phyloP scores from a whole-genome alignment of 169 alveolate species.

The Plasmodium inui region DNA sequence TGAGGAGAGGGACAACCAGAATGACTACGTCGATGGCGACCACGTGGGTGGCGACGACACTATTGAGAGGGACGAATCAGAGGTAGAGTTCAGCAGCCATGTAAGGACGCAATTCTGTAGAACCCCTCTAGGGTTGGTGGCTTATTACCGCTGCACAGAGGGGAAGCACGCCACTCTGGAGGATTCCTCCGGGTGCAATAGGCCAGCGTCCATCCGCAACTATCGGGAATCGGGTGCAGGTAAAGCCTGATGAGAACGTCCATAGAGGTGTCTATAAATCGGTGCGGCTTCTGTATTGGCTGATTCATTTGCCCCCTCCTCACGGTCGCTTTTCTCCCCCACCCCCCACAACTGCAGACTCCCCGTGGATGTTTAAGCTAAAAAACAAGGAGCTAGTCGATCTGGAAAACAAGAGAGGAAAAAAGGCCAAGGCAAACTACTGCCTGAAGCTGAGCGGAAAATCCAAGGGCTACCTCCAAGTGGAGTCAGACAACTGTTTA shows the following conservation, averaged over 20 bases:
- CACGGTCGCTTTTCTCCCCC: not conserved
- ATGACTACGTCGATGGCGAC: not conserved
- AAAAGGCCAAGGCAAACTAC: conserved; percentile 10
- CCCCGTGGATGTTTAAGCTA: conserved; percentile 30
- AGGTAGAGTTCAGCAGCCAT: not conserved
- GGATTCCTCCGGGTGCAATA: conserved; percentile 49
- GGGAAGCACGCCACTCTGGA: conserved; percentile 7
- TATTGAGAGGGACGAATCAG: no score
- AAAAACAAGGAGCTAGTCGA: not conserved
- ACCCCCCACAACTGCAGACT: not conserved
- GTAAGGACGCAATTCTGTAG: not conserved
- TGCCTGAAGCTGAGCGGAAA: conserved; percentile 41
- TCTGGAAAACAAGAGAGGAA: not conserved
- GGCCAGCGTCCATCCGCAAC: conserved; percentile 33
- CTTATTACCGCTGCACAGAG: conserved; percentile 58
- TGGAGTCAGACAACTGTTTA: conserved; percentile 34
- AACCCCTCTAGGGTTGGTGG: conserved; percentile 43
- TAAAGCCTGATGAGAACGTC: not conserved
- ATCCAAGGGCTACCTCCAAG: conserved; percentile 18
- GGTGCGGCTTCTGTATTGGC: not conserved
- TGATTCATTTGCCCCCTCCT: not conserved
- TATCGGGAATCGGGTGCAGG: not conserved
- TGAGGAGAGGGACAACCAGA: not conserved
- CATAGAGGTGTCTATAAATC: not conserved
- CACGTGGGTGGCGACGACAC: not conserved